Evolutionary conservation across 257 asterid species (phyloP).

Genomic region (Apocynum venetum): DNA sequence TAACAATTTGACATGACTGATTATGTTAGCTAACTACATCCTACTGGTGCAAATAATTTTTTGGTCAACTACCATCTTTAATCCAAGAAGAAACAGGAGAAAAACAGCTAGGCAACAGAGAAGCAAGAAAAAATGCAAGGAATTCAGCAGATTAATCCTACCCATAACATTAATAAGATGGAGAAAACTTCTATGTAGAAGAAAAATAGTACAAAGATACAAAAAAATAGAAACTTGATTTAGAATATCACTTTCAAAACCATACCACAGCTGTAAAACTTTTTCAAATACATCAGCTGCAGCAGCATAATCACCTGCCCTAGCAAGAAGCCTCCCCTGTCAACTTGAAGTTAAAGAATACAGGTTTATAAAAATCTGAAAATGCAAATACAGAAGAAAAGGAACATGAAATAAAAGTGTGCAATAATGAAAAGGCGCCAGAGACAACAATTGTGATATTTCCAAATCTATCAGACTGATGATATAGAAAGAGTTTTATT

Average conservation of each 20-base stretch:
- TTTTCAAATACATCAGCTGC: constrained; percentile 78
- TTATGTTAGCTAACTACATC: background rate
- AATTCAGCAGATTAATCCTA: background rate
- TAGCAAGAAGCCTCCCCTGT: constrained; percentile 99
- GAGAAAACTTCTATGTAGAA: background rate
- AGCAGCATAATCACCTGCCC: constrained; percentile 79
- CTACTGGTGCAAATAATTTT: background rate
- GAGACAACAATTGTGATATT: background rate
- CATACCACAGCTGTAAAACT: constrained; percentile 80
- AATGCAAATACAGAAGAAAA: constrained; percentile 12
- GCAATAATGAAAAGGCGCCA: background rate
- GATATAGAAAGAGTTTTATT: background rate
- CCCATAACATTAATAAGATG: background rate
- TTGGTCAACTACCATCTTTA: background rate
- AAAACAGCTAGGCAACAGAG: background rate
- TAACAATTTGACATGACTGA: background rate
- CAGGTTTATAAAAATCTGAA: constrained; percentile 41
- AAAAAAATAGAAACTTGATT: background rate
- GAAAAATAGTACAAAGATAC: background rate
- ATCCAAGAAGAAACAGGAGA: background rate
- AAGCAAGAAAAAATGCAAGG: background rate
- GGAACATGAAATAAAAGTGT: background rate
- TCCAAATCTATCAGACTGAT: background rate
- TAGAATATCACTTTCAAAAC: constrained; percentile 20
- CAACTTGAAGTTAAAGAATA: constrained; percentile 79